Evolutionary conservation across 306 rosid species (phyloP), one percentile per base, ranked within the genome.

Genomic region (Cucurbita pepo): DNA sequence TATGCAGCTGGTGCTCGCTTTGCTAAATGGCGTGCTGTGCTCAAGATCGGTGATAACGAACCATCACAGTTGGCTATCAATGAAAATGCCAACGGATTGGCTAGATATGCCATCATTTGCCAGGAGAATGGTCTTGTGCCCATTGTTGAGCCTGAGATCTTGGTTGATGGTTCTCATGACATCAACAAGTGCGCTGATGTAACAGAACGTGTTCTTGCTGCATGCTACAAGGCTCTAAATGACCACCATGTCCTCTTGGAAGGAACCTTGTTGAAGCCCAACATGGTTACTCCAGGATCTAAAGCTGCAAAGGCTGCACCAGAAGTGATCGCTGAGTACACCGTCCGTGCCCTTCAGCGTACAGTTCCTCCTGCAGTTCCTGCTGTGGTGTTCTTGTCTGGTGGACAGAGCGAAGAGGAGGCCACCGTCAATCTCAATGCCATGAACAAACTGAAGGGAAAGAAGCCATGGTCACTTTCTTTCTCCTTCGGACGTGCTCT

Each of bases 321-420:
- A 0, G 90, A 89, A 80, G 86, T 85, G 76, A 56, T 87, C 18
- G 96, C 92, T 0, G 80, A 85, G 79, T 55, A 82, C 85, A 89
- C 96, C 0, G 82, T 89, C 10, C 82, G 84, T 2, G 84, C 96
- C 60, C 60, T 89, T 72, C 96, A 75, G 82, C 79, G 92, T 21
- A 89, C 96, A 3, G 80, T 86, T 54, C 96, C 96, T 0, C 80
- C 84, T 0, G 96, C 96, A 4, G 92, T 89, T 14, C 92, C 96
- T 0, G 96, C 92, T 1, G 74, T 89, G 16, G 90, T 85, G 4
- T 89, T 89, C 86, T 79, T 87, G 79, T 89, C 96, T 5, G 96
- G 96, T 15, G 96, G 96, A 58, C 96, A 89, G 85, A 89, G 96
- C 3, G 96, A 89, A 82, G 96, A 89, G 84, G 89, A 87, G 81